Percentiles rank a stretch among this genome's conserved stretches.
Conservation (phyloP, 768 basidiomycete genomes). For the Nevesoporus exiguus region DNA sequence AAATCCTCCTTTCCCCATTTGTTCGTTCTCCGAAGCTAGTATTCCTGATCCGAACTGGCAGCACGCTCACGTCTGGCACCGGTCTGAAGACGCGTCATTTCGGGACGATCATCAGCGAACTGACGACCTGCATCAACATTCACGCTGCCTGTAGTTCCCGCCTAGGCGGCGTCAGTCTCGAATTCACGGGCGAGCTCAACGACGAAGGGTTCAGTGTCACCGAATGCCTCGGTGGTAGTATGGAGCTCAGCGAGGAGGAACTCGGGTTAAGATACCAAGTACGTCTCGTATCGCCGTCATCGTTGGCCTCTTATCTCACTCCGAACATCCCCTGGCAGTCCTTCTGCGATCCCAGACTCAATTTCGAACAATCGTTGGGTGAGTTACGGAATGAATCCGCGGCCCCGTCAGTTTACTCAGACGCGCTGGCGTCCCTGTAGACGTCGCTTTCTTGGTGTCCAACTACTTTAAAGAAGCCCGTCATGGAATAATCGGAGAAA, state of each 20-base stretch:
- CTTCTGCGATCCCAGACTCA: conserved; percentile 92
- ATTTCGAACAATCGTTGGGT: conserved; percentile 95
- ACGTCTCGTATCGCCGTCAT: conserved; percentile 8
- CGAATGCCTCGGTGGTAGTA: conserved; percentile 94
- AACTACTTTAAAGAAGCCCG: conserved; percentile 75
- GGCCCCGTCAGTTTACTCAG: not conserved
- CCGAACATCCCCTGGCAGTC: conserved; percentile 42
- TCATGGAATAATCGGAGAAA: conserved; percentile 29
- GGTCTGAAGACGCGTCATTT: conserved; percentile 92
- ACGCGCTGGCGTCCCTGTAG: conserved; percentile 31
- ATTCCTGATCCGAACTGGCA: conserved; percentile 26
- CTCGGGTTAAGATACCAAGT: conserved; percentile 90
- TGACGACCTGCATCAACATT: conserved; percentile 77
- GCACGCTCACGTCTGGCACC: conserved; percentile 75
- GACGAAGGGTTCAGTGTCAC: conserved; percentile 94
- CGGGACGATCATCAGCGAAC: conserved; percentile 82
- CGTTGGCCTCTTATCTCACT: not conserved
- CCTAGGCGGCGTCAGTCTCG: conserved; percentile 81
- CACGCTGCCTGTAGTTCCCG: conserved; percentile 72
- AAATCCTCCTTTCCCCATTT: not conserved
- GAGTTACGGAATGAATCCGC: conserved; percentile 21
- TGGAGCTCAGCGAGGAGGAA: conserved; percentile 88
- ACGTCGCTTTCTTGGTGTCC: conserved; percentile 84
- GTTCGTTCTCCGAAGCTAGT: not conserved
- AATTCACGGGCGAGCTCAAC: conserved; percentile 89